These are phyloP conservation scores for Rhodotorula glutinis DNA, from an alignment of 1,284 basidiomycete genomes.

Conservation along the genomic window DNA sequence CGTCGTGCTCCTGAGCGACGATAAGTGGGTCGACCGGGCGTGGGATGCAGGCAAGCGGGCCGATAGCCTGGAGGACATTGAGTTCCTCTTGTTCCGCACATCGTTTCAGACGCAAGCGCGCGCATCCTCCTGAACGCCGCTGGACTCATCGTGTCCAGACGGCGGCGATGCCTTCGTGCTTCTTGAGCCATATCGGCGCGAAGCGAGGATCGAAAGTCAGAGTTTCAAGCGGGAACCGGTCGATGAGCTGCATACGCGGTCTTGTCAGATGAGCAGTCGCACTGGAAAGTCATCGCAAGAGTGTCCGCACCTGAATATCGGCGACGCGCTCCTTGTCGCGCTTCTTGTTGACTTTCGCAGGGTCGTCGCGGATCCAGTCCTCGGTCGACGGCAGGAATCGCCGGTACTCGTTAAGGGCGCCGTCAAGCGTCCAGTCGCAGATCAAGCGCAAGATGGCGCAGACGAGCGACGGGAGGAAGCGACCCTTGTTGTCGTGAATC, in stretches of 20 bases:
- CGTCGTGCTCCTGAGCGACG: constrained; percentile 88
- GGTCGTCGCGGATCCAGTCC: constrained; percentile 18
- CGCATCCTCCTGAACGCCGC: no score
- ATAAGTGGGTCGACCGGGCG: constrained; percentile 99
- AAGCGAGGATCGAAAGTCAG: constrained; percentile 30
- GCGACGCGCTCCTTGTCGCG: constrained; percentile 33
- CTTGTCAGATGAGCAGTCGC: no score
- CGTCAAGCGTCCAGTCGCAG: constrained; percentile 31
- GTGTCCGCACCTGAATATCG: constrained; percentile 26
- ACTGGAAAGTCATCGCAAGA: neutral
- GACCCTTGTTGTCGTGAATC: constrained; percentile 41
- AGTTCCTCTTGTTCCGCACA: neutral
- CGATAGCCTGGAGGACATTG: constrained; percentile 87
- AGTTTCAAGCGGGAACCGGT: constrained; percentile 33
- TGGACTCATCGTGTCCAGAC: neutral
- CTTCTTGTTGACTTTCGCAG: constrained; percentile 16
- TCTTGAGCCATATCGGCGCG: constrained; percentile 29
- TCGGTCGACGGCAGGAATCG: constrained; percentile 31
- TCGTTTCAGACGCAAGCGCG: neutral
- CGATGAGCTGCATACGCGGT: constrained; percentile 22
- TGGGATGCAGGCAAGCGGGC: no score
- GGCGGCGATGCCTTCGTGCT: neutral
- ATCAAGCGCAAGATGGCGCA: constrained; percentile 26
- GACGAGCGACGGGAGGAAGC: constrained; percentile 33
- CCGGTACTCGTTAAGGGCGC: constrained; percentile 31